Evolutionary conservation across 345 rosid genomes (phyloP).

Genomic region (Eucalyptus coolabah): DNA sequence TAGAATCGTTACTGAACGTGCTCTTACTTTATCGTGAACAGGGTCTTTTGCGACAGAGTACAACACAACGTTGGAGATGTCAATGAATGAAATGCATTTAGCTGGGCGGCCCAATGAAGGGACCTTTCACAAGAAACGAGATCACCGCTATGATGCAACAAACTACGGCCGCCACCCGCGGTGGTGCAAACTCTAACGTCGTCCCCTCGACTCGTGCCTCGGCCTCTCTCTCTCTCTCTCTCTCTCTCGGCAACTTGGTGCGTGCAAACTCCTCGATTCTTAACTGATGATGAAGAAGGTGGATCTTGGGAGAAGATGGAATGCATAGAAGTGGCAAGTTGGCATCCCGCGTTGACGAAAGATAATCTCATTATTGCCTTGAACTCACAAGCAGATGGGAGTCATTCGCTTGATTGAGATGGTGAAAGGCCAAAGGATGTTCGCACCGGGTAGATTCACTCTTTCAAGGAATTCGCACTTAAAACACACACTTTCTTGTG

Average conservation of each 20-base stretch:
- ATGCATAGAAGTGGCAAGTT: background rate
- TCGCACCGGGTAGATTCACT: background rate
- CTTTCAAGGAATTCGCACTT: background rate
- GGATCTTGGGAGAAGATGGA: background rate
- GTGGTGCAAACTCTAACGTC: constrained; percentile 52
- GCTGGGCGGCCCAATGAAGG: constrained; percentile 43
- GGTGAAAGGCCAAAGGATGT: background rate
- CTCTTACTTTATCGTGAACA: background rate
- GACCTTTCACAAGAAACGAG: constrained; percentile 49
- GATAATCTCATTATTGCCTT: background rate
- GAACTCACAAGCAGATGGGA: no score
- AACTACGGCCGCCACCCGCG: constrained; percentile 71
- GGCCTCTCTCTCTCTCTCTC: background rate
- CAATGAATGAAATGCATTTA: no score
- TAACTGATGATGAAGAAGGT: background rate
- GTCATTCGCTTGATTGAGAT: background rate
- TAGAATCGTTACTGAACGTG: fast-evolving
- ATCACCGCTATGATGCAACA: constrained; percentile 53
- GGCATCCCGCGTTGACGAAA: background rate
- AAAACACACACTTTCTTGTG: background rate
- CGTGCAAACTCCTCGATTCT: background rate
- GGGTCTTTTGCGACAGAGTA: background rate
- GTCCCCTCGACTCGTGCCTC: constrained; percentile 23
- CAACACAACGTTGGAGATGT: background rate
- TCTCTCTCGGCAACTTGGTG: background rate